phyloP scores from a whole-genome alignment of 192 early-diverging fungal genomes.

The Coemansia sp. region DNA sequence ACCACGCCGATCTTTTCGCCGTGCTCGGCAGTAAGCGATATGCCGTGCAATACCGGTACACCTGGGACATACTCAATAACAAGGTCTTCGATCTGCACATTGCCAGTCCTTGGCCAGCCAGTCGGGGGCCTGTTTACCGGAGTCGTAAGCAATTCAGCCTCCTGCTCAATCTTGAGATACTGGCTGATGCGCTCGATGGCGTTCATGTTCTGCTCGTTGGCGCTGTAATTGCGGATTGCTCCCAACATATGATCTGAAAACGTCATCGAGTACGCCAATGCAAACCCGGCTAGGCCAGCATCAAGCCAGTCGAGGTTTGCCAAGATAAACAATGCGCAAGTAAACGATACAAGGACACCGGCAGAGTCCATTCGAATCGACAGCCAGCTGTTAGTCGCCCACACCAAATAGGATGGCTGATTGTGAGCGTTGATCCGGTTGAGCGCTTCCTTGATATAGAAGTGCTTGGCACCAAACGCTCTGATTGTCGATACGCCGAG shows the following conservation, averaged over 20 bases:
- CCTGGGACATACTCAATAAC: conserved; percentile 78
- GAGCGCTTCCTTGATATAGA: conserved; percentile 67
- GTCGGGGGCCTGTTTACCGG: conserved; percentile 56
- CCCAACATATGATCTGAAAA: conserved; percentile 80
- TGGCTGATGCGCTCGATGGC: conserved; percentile 83
- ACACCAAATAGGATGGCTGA: conserved; percentile 80
- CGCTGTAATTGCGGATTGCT: conserved; percentile 74
- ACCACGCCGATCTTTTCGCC: conserved; percentile 88
- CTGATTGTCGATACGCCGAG: conserved; percentile 79
- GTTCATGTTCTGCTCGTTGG: conserved; percentile 86
- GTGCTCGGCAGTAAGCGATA: conserved; percentile 71
- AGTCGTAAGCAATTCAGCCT: conserved; percentile 66
- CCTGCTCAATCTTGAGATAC: conserved; percentile 80
- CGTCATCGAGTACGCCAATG: conserved; percentile 78
- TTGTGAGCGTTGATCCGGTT: conserved; percentile 64
- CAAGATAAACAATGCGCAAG: conserved; percentile 71
- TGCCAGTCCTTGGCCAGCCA: conserved; percentile 70
- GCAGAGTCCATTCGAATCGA: conserved; percentile 77
- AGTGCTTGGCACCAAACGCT: conserved; percentile 73
- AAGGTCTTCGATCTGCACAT: conserved; percentile 70
- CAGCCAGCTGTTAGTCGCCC: conserved; percentile 86
- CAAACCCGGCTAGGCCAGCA: conserved; percentile 85
- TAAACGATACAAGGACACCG: conserved; percentile 76
- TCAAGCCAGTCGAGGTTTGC: conserved; percentile 59
- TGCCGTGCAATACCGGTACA: conserved; percentile 73